Percentiles rank a stretch among this genome's conserved stretches.
Conservation (phyloP, 495 filamentous ascomycete species). For the Xylaria scruposa region DNA sequence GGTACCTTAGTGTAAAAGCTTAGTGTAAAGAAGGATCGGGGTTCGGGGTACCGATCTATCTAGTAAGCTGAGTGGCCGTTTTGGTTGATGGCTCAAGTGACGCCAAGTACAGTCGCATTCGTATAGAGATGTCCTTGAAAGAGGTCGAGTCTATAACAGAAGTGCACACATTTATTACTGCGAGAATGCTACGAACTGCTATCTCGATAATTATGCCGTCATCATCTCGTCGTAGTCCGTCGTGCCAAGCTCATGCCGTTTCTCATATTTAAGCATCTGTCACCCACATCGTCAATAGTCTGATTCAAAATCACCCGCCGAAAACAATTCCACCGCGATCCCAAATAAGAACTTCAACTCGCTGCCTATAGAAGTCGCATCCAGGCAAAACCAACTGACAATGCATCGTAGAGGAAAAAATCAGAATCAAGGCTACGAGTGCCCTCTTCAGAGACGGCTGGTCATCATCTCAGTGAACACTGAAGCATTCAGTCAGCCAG, state of each 20-base stretch:
- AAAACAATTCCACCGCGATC: neutral
- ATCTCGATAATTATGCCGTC: neutral
- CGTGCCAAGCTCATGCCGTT: neutral
- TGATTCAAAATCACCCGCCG: neutral
- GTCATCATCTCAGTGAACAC: slow-evolving; percentile 20
- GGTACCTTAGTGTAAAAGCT: neutral
- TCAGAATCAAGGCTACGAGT: neutral
- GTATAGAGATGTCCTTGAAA: neutral
- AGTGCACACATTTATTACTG: neutral
- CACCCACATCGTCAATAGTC: neutral
- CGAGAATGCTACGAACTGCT: neutral
- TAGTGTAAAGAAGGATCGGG: neutral
- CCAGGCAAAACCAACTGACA: neutral
- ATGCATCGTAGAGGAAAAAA: neutral
- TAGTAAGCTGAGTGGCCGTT: neutral
- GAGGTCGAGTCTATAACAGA: neutral
- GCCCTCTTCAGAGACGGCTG: slow-evolving; percentile 14
- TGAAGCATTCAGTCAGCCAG: neutral
- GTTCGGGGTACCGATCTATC: neutral
- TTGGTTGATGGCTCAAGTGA: neutral
- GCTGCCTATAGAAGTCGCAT: neutral
- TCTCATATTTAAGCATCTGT: neutral
- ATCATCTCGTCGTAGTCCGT: neutral
- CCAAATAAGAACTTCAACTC: neutral
- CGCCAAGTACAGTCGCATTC: neutral